These are phyloP conservation scores for Apodospora peruviana DNA, from an alignment of 495 filamentous ascomycete genomes.

Conservation along the genomic window DNA sequence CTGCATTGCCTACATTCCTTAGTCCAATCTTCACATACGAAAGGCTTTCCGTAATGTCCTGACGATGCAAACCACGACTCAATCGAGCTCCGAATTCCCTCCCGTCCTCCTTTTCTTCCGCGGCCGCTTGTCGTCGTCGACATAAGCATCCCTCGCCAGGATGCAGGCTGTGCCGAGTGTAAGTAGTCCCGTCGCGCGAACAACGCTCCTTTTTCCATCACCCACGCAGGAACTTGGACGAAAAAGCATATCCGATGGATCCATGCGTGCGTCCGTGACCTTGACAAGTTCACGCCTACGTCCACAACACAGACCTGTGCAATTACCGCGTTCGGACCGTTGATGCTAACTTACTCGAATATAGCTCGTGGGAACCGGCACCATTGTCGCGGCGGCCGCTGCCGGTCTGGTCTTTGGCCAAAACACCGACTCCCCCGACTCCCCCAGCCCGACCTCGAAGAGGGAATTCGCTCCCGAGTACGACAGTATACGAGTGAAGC, in stretches of 20 bases:
- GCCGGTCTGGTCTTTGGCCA: constrained; percentile 50
- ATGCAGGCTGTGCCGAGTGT: constrained; percentile 64
- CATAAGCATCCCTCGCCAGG: constrained; percentile 34
- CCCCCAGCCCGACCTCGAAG: constrained; percentile 28
- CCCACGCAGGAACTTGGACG: not conserved
- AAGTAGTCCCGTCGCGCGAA: constrained; percentile 31
- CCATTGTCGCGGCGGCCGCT: constrained; percentile 55
- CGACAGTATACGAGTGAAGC: constrained; percentile 28
- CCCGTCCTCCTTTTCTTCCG: constrained; percentile 26
- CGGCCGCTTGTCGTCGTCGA: constrained; percentile 35
- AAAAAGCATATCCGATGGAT: not conserved
- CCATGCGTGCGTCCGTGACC: too few relatives aligned
- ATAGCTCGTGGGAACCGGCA: constrained; percentile 54
- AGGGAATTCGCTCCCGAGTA: constrained; percentile 39
- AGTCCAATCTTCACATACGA: constrained; percentile 9
- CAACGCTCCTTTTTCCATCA: not conserved
- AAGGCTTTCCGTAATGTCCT: constrained; percentile 27
- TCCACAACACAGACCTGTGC: too few relatives aligned
- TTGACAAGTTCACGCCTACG: too few relatives aligned
- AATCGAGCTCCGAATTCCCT: constrained; percentile 31
- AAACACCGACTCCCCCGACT: constrained; percentile 30
- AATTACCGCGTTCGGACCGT: too few relatives aligned
- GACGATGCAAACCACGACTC: constrained; percentile 34
- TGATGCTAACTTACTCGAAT: constrained; percentile 13
- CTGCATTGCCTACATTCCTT: constrained; percentile 24